These are phyloP conservation scores for Mycena latifolia DNA, from an alignment of 768 basidiomycete species.

Conservation along the genomic window DNA sequence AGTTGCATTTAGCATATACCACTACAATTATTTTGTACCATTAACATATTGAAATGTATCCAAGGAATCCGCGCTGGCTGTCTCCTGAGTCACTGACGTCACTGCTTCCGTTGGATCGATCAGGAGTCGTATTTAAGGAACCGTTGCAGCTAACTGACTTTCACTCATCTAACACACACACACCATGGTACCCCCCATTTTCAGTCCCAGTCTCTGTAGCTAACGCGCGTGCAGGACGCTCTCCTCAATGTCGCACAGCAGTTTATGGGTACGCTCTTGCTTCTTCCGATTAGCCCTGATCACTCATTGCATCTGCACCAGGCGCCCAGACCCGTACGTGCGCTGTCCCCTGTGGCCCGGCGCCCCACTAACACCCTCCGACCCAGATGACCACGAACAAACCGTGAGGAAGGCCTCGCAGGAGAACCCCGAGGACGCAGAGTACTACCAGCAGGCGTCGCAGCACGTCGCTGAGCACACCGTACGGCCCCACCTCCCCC, in stretches of 20 bases:
- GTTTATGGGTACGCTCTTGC: conserved; percentile 16
- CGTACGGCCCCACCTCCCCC: not conserved
- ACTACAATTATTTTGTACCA: conserved; percentile 23
- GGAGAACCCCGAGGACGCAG: conserved; percentile 25
- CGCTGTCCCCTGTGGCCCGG: not conserved
- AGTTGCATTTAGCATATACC: conserved; percentile 16
- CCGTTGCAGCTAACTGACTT: not conserved
- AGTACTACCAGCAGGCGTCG: conserved; percentile 9
- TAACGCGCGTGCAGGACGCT: conserved; percentile 6
- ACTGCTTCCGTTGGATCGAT: too few species aligned
- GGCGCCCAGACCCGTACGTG: conserved; percentile 10
- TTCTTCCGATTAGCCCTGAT: not conserved
- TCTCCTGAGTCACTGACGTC: not conserved
- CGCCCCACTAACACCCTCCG: not conserved
- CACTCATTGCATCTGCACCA: conserved; percentile 9
- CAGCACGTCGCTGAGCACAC: conserved; percentile 16
- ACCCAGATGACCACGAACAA: conserved; percentile 10
- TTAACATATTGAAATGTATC: conserved; percentile 12
- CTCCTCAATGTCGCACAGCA: conserved; percentile 24
- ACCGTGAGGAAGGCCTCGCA: conserved; percentile 14
- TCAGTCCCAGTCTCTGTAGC: conserved; percentile 1
- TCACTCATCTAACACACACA: not conserved
- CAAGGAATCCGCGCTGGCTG: not conserved
- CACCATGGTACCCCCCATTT: conserved; percentile 65
- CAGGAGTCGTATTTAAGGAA: not conserved